phyloP scores from a whole-genome alignment of 257 asterid genomes.

The Primulina eburnea region DNA sequence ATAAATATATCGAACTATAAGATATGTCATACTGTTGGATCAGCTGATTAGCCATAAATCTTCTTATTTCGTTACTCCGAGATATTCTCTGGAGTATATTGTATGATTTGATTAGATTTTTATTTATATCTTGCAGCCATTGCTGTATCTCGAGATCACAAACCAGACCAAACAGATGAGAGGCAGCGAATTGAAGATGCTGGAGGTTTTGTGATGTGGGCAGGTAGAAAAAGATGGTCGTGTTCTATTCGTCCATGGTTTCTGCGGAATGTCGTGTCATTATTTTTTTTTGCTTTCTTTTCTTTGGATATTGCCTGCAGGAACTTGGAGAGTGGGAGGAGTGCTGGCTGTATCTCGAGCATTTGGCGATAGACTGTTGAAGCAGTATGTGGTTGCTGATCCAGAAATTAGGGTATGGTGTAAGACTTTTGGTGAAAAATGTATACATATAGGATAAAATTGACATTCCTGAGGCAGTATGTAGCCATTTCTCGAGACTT shows the following conservation, averaged over 20 bases:
- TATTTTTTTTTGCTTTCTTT: not conserved
- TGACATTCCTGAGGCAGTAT: not conserved
- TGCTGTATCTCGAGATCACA: conserved; percentile 77
- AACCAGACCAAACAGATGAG: conserved; percentile 83
- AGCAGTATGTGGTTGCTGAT: conserved; percentile 68
- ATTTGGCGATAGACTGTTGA: conserved; percentile 69
- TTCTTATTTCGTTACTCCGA: not conserved
- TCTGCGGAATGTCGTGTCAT: not conserved
- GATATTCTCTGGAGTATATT: not conserved
- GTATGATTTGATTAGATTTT: not conserved
- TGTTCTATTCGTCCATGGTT: not conserved
- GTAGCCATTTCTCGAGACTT: not conserved
- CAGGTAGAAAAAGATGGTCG: conserved; percentile 39
- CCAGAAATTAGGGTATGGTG: conserved; percentile 65
- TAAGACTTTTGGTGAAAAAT: not conserved
- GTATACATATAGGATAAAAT: not conserved
- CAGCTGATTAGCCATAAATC: too few relatives aligned
- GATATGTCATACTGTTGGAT: too few relatives aligned
- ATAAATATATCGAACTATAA: too few relatives aligned
- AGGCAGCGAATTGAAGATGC: conserved; percentile 85
- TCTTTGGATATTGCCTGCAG: conserved; percentile 22
- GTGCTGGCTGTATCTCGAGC: conserved; percentile 93
- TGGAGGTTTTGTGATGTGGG: conserved; percentile 79
- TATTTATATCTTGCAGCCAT: conserved; percentile 46
- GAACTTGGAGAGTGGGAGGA: conserved; percentile 87